Percentiles rank a stretch among this genome's conserved stretches.
These are phyloP conservation scores for Calvatia gigantea DNA, from an alignment of 768 basidiomycete species.

Conservation along the genomic window DNA sequence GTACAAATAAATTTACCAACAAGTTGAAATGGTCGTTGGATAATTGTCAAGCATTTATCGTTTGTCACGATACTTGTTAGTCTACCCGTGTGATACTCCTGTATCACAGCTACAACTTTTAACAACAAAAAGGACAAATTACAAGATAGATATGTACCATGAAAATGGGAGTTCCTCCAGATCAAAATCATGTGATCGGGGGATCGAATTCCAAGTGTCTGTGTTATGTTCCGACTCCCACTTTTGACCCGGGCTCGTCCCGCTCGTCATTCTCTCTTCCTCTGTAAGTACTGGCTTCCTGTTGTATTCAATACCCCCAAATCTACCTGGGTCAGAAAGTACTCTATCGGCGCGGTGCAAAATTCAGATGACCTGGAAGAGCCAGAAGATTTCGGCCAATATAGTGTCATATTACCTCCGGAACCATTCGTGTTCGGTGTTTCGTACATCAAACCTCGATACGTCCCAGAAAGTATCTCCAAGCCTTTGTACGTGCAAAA, in stretches of 20 bases:
- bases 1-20: no score
- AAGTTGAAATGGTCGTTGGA: no score
- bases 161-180: no score
- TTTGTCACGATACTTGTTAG: no score
- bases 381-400: slow-evolving; percentile 43
- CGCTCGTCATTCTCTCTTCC: not conserved
- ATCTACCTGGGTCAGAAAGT: not conserved
- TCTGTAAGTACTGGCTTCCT: not conserved
- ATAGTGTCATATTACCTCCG: slow-evolving; percentile 59
- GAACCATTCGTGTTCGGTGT: slow-evolving; percentile 67
- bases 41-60: no score
- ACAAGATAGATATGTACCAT: no score
- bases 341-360: not conserved
- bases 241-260: not conserved
- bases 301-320: not conserved
- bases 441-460: slow-evolving; percentile 52
- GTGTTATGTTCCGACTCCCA: slow-evolving; percentile 9
- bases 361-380: slow-evolving; percentile 13
- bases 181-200: no score
- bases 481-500: slow-evolving; percentile 51
- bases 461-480: slow-evolving; percentile 52
- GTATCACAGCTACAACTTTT: no score
- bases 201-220: no score
- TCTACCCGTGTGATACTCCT: no score
- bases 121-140: no score